Percentiles rank a stretch among this genome's conserved stretches.
Evolutionary conservation across 73 alveolate species (phyloP).

Genomic region (Paramecium tetraurelia): DNA sequence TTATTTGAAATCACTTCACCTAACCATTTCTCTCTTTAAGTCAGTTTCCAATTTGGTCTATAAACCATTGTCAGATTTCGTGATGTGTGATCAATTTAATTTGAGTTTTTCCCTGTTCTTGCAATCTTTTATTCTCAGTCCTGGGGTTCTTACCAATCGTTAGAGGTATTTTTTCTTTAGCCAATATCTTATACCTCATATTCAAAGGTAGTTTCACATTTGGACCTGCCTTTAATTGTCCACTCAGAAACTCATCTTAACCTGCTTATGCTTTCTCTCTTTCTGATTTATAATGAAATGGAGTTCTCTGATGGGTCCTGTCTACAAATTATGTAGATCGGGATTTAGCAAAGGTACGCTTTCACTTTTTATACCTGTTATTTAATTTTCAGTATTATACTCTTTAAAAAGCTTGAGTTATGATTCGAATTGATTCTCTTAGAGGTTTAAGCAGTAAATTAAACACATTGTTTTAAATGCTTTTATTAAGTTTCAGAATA

Average conservation of each 20-base stretch:
- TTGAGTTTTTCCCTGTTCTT: not conserved
- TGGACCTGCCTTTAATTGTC: constrained; percentile 7
- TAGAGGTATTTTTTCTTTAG: not conserved
- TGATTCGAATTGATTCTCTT: not conserved
- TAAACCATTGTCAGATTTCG: not conserved
- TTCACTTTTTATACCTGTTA: not conserved
- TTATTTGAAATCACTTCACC: not conserved
- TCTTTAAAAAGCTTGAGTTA: not conserved
- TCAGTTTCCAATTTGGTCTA: constrained; percentile 11
- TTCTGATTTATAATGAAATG: not conserved
- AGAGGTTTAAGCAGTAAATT: not conserved
- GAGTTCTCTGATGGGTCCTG: not conserved
- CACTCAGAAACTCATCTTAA: not conserved
- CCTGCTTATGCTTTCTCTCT: not conserved
- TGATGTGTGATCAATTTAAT: not conserved
- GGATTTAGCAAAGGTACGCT: constrained; percentile 46
- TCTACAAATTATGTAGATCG: constrained; percentile 46
- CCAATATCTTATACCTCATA: not conserved
- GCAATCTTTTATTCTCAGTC: not conserved
- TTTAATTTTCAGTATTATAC: not conserved
- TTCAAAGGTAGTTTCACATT: not conserved
- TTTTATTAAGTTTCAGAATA: not conserved
- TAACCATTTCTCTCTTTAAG: not conserved
- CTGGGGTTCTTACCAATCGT: not conserved
- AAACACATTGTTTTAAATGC: not conserved